phyloP scores from a whole-genome alignment of 2,329 filamentous ascomycete species.

The Aspergillus sp. region DNA sequence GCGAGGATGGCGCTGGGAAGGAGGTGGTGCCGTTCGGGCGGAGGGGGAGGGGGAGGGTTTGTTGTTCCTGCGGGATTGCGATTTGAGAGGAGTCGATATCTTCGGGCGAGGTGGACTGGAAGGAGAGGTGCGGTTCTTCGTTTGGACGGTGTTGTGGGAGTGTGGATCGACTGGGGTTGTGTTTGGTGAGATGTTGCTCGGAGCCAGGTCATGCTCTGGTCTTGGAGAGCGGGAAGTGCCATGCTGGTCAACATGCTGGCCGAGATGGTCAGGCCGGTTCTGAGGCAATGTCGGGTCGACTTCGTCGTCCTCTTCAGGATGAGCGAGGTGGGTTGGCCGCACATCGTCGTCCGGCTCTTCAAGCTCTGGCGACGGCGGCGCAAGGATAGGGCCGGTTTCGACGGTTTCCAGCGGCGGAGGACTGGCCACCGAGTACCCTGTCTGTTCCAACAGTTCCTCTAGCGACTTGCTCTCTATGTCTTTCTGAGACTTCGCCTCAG shows the following conservation, averaged over 20 bases:
- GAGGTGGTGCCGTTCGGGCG: conserved; percentile 25
- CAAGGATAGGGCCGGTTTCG: conserved; percentile 13
- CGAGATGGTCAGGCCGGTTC: conserved; percentile 11
- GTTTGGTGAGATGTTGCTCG: too few species aligned
- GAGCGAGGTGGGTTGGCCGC: conserved; percentile 11
- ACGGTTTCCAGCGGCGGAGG: conserved; percentile 12
- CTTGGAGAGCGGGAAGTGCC: too few species aligned
- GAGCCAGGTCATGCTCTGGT: too few species aligned
- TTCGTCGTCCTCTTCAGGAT: conserved; percentile 10
- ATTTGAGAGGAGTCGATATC: conserved; percentile 3
- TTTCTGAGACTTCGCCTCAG: conserved; percentile 8
- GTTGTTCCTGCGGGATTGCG: conserved; percentile 9
- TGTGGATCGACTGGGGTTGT: conserved; percentile 29
- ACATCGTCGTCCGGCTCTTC: conserved; percentile 14
- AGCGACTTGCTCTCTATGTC: conserved; percentile 24
- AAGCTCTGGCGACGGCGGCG: conserved; percentile 14
- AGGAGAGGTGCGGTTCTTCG: conserved; percentile 12
- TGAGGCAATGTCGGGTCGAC: conserved; percentile 9
- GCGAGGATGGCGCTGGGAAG: conserved; percentile 24
- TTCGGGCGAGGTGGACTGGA: conserved; percentile 1
- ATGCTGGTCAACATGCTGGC: too few species aligned
- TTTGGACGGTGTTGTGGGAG: conserved; percentile 40
- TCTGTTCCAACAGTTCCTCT: conserved; percentile 34
- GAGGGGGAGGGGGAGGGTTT: conserved; percentile 29
- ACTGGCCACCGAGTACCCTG: conserved; percentile 30